Conservation (phyloP, 225 moss, liverwort and hornwort genomes). For the Takakia lepidozioides region DNA sequence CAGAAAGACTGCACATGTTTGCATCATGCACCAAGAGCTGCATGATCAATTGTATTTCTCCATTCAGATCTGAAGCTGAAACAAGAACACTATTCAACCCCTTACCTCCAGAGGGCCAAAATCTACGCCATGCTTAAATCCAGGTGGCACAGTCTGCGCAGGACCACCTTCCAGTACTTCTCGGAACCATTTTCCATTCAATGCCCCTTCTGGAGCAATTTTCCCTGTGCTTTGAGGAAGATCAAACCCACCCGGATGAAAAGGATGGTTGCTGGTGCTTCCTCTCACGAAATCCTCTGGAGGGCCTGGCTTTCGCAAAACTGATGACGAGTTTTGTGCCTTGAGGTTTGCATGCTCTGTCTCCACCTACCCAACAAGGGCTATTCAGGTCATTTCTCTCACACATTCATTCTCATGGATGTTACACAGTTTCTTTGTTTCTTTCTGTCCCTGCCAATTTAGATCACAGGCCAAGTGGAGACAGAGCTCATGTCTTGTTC, state of each 20-base stretch:
- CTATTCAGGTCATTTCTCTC: no score
- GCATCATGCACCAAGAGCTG: background rate
- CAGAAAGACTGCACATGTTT: no score
- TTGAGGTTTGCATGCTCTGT: slow-evolving; percentile 66
- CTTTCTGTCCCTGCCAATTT: no score
- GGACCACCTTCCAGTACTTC: slow-evolving; percentile 87
- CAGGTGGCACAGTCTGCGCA: slow-evolving; percentile 81
- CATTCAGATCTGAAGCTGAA: no score
- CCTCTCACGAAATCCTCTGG: slow-evolving; percentile 90
- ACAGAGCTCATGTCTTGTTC: no score
- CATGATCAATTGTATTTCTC: no score
- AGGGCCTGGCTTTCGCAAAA: slow-evolving; percentile 80
- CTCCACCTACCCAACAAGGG: slow-evolving; percentile 52
- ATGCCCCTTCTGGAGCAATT: slow-evolving; percentile 60
- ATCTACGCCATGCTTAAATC: slow-evolving; percentile 84
- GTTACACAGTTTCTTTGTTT: no score
- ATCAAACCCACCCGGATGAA: slow-evolving; percentile 91
- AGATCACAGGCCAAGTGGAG: no score
- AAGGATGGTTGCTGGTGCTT: slow-evolving; percentile 88
- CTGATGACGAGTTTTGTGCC: slow-evolving; percentile 89
- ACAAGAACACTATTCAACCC: no score
- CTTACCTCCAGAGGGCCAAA: slow-evolving; percentile 80
- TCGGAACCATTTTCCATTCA: slow-evolving; percentile 77
- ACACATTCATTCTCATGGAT: no score
- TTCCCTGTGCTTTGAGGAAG: slow-evolving; percentile 69